These are phyloP conservation scores for Cenchrus fungigraminus DNA, from an alignment of 176 grass and related monocot species.

Conservation along the genomic window DNA sequence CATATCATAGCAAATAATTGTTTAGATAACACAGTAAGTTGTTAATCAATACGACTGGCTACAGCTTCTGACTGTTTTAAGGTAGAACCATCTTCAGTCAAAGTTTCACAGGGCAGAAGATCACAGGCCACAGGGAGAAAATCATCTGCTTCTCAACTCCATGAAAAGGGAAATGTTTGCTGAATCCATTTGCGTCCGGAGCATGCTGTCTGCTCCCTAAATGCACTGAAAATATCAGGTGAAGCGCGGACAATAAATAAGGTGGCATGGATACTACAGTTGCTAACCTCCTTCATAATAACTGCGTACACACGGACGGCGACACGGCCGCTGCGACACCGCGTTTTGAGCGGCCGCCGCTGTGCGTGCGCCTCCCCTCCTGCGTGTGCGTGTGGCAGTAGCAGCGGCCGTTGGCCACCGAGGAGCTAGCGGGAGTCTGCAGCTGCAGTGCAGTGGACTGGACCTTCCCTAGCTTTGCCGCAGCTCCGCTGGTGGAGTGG, in stretches of 20 bases:
- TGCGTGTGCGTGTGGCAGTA: constrained; percentile 20
- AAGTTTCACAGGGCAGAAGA: neutral
- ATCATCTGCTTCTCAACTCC: neutral
- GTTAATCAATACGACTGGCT: neutral
- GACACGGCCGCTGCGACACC: constrained; percentile 23
- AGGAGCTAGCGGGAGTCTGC: neutral
- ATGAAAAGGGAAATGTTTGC: neutral
- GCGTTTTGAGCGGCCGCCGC: constrained; percentile 24
- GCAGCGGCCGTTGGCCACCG: constrained; percentile 26
- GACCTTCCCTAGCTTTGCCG: neutral
- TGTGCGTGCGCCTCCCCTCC: neutral
- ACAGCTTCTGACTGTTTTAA: constrained; percentile 20
- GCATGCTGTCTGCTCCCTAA: neutral
- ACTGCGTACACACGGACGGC: constrained; percentile 32
- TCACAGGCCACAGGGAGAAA: neutral
- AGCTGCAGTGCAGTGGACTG: constrained; percentile 8
- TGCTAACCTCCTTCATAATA: neutral
- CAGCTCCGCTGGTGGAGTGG: constrained; percentile 37
- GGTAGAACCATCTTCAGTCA: neutral
- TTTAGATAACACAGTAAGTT: neutral
- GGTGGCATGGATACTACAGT: constrained; percentile 6
- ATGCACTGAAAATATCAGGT: neutral
- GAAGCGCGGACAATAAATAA: constrained; percentile 33
- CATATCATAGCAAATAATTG: neutral
- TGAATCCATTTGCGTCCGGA: neutral